Base-by-base conservation (phyloP, 306 rosid species). In the Glycyrrhiza uralensis region DNA sequence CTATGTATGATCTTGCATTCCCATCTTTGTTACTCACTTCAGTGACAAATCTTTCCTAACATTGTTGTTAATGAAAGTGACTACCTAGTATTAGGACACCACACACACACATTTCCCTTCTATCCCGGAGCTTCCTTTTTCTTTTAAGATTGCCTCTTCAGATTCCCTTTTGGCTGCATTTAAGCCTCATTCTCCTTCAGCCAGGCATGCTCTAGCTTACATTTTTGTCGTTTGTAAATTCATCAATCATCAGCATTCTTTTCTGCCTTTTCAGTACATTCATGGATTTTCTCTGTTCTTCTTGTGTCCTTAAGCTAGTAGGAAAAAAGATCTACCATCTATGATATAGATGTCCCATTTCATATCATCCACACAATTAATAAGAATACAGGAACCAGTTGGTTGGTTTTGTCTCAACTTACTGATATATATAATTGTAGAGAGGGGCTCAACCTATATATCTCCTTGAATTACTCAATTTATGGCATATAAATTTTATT, bases 221-320 rank as follows among this genome's bases (percentile, higher is more conserved):
- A 15, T 28, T 66, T 44, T 66, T 69, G 63, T 67, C 57, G 41
- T 66, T 66, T 66, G 9, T 28, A 30, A 30, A 49, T 18, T 32
- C 59, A 47, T 17, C 55, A 42, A 47, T 11, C 46, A 47, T 30
- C 10, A 5, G 5, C 28, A 8, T 46, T 47, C 6, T 17, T 29
- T 30, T 47, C 3, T 4, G 1, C 55, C 12, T 26, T 28, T 42
- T 17, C 4, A 2, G 7, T 3, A 51, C 0, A 12, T 61, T 11
- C 28, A 29, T 66, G 38, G 59, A 10, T 38, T 74, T 38, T 36
- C 42, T 49, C 71, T 72, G 9, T 32, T 60, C 4, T 11, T 18
- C n/a, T 20, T 23, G 41, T 45, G 42, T 42, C n/a, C n/a, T n/a
- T 44, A 51, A 14, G 2, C 22, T 41, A 42, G 39, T 4, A 4